Conservation (phyloP, 2,329 filamentous ascomycete genomes). For the Aspergillus novofumigatus region DNA sequence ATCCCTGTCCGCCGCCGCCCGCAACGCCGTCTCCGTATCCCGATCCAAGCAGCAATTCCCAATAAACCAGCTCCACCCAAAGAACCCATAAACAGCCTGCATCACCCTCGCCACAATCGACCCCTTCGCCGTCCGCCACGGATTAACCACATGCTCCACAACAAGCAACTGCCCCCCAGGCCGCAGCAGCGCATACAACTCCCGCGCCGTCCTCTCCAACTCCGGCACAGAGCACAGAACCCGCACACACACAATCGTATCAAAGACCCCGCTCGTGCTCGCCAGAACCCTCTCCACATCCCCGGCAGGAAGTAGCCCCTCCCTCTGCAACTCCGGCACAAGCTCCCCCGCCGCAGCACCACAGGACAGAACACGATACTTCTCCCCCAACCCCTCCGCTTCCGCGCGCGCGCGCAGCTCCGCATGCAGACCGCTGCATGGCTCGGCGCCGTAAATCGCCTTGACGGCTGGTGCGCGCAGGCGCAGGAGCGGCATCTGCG, state of each 20-base stretch:
- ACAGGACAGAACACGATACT: conserved; percentile 48
- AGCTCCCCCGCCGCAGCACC: conserved; percentile 46
- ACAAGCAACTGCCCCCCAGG: conserved; percentile 54
- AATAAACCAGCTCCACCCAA: conserved; percentile 52
- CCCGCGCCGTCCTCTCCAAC: conserved; percentile 41
- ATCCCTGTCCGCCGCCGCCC: conserved; percentile 38
- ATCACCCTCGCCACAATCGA: conserved; percentile 41
- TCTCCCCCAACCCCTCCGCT: conserved; percentile 40
- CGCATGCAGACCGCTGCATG: conserved; percentile 45
- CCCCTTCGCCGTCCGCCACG: conserved; percentile 46
- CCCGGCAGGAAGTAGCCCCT: conserved; percentile 32
- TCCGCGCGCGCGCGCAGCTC: conserved; percentile 40
- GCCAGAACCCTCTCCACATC: conserved; percentile 4
- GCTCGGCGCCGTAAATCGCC: conserved; percentile 53
- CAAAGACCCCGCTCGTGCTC: conserved; percentile 42
- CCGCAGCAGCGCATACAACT: conserved; percentile 49
- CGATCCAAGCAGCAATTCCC: conserved; percentile 50
- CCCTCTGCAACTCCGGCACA: conserved; percentile 41
- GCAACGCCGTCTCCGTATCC: conserved; percentile 44
- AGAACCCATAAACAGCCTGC: conserved; percentile 44
- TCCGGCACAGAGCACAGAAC: conserved; percentile 54
- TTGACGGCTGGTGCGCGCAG: conserved; percentile 43
- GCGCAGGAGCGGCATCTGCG: conserved; percentile 46
- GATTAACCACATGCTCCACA: conserved; percentile 54
- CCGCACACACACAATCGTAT: conserved; percentile 52